Conservation (phyloP, 2,329 filamentous ascomycete genomes). For the Trichoderma arundinaceum region DNA sequence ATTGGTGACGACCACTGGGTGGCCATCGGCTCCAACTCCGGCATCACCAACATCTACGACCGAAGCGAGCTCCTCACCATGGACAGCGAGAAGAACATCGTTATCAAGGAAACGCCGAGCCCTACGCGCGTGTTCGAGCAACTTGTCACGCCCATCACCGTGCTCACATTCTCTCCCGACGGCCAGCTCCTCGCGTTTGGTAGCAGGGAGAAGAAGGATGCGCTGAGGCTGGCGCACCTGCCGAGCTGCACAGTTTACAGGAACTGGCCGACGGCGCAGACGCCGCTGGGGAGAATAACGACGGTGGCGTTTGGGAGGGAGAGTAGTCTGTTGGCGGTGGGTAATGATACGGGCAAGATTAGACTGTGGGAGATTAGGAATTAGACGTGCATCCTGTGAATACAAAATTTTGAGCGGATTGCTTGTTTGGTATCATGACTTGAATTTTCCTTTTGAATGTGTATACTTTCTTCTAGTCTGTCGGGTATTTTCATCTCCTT, state of each 20-base stretch:
- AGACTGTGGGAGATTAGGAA: conserved; percentile 86
- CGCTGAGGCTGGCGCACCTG: conserved; percentile 84
- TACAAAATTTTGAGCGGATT: conserved; percentile 27
- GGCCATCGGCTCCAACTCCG: conserved; percentile 81
- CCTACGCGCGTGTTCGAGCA: conserved; percentile 81
- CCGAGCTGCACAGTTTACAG: conserved; percentile 92
- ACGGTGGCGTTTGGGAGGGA: conserved; percentile 70
- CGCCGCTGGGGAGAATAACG: conserved; percentile 83
- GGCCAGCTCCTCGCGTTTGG: conserved; percentile 88
- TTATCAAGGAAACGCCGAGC: conserved; percentile 69
- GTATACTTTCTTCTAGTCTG: not conserved
- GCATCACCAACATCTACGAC: conserved; percentile 94
- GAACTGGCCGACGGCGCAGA: conserved; percentile 95
- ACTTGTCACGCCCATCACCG: conserved; percentile 82
- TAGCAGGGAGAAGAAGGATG: conserved; percentile 86
- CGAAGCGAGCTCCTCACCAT: conserved; percentile 65
- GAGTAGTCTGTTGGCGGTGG: conserved; percentile 78
- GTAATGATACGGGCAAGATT: conserved; percentile 87
- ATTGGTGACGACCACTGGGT: conserved; percentile 88
- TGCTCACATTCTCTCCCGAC: conserved; percentile 82
- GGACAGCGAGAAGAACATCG: conserved; percentile 48
- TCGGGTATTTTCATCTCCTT: not conserved
- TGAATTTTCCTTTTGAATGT: not conserved
- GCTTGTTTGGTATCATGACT: conserved; percentile 6
- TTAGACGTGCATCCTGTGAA: conserved; percentile 46